Base-by-base conservation (phyloP, 805 yeast species). In the Candida saitoana region DNA sequence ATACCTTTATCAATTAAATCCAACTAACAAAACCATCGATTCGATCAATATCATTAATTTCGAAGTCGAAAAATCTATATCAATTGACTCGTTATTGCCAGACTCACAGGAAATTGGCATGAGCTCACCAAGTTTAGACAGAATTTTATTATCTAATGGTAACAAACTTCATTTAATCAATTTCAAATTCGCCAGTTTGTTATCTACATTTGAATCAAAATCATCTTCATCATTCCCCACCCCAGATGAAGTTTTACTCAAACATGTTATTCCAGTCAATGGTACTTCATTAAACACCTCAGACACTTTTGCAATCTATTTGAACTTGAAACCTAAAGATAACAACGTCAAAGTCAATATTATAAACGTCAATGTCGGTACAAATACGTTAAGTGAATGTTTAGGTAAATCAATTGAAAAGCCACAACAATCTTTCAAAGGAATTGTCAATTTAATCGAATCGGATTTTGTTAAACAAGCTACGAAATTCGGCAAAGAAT, bases 381-480 rank as follows among this genome's bases (percentile, higher is more conserved):
- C 76, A 29, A 86, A 87, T 51, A 77, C 76, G 39, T 67, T 87
- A 44, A 75, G 78, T 45, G 89, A 85, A 50, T 78, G 86, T 9
- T 57, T 87, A 20, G 90, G 90, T 19, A 84, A 80, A 53, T 76
- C 82, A 30, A 65, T 80, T 34, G 32, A 40, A 15, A 33, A 37
- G 5, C 20, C 34, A 7, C 8, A 19, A 33, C 18, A 18, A 52
- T n/a, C 40, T 52, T 18, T 40, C 52, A 8, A 33, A 47, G 5
- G 54, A 45, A 4, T 63, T 19, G 50, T 60, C 8, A 49, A 49
- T 34, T 46, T 63, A 37, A 44, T 49, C n/a, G 55, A 54, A 11
- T 52, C 48, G 2, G 44, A 55, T 30, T 49, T 59, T 40, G 56
- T 46, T 12, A 27, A 39, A 6, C 52, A 51, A 33, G 24, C 58